Conservation (phyloP, 257 asterid genomes). For the Schizonepeta tenuifolia region DNA sequence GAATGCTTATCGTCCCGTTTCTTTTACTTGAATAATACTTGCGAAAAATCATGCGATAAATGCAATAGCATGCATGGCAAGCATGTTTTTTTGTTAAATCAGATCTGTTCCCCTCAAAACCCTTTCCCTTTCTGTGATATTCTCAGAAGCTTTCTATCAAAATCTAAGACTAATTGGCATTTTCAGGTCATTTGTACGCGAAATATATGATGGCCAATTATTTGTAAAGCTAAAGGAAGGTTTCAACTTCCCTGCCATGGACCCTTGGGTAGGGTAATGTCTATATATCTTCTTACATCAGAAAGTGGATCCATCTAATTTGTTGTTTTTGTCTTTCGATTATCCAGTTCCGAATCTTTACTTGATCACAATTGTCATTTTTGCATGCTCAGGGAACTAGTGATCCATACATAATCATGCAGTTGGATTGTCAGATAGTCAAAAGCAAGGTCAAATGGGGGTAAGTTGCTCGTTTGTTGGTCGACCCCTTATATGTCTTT, state of each 20-base stretch:
- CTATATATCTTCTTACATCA: constrained; percentile 31
- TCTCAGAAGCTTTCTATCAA: neutral
- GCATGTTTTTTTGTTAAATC: neutral
- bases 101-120: neutral
- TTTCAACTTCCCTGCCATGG: constrained; percentile 86
- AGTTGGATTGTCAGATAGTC: constrained; percentile 74
- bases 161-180: constrained; percentile 19
- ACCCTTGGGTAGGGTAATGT: constrained; percentile 87
- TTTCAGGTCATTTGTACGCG: constrained; percentile 85
- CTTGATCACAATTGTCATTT: constrained; percentile 5
- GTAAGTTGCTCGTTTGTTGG: constrained; percentile 53
- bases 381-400: constrained; percentile 84
- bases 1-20: neutral
- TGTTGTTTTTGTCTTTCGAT: neutral
- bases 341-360: no score
- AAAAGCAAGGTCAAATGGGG: constrained; percentile 98
- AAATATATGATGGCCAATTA: constrained; percentile 90
- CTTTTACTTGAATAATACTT: constrained; percentile 8
- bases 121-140: constrained; percentile 23
- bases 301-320: neutral
- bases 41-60: neutral
- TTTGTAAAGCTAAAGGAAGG: constrained; percentile 89
- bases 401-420: constrained; percentile 91
- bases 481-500: no score
- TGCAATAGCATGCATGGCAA: neutral